Base-by-base conservation (phyloP, 148 eudicot genomes). In the Oxyria digyna region DNA sequence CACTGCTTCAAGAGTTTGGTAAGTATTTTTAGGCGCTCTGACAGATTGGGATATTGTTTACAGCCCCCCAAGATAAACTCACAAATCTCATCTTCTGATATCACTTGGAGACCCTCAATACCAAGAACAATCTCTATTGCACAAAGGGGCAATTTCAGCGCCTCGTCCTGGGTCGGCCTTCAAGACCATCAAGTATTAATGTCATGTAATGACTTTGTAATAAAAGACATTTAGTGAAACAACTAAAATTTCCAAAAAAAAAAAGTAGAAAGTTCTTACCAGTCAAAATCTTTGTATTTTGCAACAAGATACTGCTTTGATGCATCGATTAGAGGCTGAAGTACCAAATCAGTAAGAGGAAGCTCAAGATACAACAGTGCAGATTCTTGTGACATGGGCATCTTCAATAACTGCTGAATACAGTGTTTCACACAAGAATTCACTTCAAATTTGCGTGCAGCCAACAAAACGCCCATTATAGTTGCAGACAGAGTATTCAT, bases 71-170 rank as follows among this genome's bases (percentile, higher is more conserved):
- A 67, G 32, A 81, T 93, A 59, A 90, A 84, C 54, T 90, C 94
- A 32, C 84, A 87, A 13, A 90, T 87, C 4, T 87, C 87, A 69
- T 90, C 94, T 74, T 87, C 94, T 10, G 91, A 90, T 67, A 87
- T 87, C 72, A 85, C 91, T 57, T 90, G 97, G 64, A 90, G 89
- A 65, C 81, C 91, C 57, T 84, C 91, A 69, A 89, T 90, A 0
- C 84, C 78, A 71, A 90, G 79, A 62, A 90, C 62, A 57, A 93
- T 85, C 76, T 90, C 97, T 11, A 90, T 75, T 66, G 94, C 97
- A 41, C 91, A 83, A 46, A 90, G 85, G 54, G 97, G 94, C 64
- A 90, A 80, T 65, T 63, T 68, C 85, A 90, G 72, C 45, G 85
- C 87, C 83, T 90, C 97, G 0, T 87, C 87, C 82, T 86, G 73